Conservation (phyloP, 345 rosid genomes). For the Mercurialis annua region DNA sequence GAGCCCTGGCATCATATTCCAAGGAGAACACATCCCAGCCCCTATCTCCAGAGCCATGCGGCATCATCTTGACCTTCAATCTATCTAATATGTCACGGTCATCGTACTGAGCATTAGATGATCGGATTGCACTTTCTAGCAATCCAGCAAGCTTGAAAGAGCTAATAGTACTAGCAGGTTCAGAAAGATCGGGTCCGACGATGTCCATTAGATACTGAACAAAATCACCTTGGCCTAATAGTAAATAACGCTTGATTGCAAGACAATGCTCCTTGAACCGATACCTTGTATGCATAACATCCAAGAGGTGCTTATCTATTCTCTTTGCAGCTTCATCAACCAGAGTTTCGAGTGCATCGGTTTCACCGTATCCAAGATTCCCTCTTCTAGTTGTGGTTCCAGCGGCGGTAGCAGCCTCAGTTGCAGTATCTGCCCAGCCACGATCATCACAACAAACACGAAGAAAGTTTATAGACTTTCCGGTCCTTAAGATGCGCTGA, state of each 20-base stretch:
- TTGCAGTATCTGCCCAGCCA: constrained; percentile 93
- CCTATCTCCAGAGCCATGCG: constrained; percentile 81
- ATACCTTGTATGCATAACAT: constrained; percentile 75
- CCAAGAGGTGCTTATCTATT: constrained; percentile 83
- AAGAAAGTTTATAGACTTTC: constrained; percentile 93
- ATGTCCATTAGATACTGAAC: constrained; percentile 93
- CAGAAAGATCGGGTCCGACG: constrained; percentile 91
- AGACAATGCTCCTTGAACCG: constrained; percentile 94
- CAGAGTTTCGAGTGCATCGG: constrained; percentile 88
- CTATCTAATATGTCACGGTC: constrained; percentile 88
- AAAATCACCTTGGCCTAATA: constrained; percentile 98
- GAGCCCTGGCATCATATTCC: constrained; percentile 92
- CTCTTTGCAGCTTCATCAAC: constrained; percentile 93
- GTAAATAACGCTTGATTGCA: constrained; percentile 87
- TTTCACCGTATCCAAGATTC: constrained; percentile 92
- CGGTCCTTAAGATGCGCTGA: constrained; percentile 86
- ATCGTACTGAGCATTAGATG: constrained; percentile 98
- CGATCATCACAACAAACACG: constrained; percentile 94
- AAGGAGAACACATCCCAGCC: constrained; percentile 99
- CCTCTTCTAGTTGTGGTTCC: constrained; percentile 92
- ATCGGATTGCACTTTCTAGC: constrained; percentile 86
- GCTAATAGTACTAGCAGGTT: constrained; percentile 94
- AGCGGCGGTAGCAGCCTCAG: constrained; percentile 89
- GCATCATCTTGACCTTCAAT: constrained; percentile 91
- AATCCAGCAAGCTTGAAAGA: constrained; percentile 91